Evolutionary conservation across 768 basidiomycete genomes (phyloP), one percentile per base, ranked within the genome.

Genomic region (Clitopilus hobsonii): DNA sequence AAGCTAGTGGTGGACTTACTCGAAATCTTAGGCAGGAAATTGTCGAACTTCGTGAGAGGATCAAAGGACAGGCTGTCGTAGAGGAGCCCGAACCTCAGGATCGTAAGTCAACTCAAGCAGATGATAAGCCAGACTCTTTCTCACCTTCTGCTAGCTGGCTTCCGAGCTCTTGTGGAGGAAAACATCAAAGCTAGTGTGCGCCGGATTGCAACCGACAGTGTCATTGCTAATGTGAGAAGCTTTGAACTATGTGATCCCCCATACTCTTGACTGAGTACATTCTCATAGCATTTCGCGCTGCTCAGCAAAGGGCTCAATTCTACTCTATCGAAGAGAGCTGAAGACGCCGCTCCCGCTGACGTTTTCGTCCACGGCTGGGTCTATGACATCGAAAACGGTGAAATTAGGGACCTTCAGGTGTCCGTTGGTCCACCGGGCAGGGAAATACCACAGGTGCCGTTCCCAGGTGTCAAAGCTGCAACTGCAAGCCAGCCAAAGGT

Each of bases 361-460:
- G 64, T 74, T 1, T 73, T 67, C 57, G 63, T 86, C 4, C 82
- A 85, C 41, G 84, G 83, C 5, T 84, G 79, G 79, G 77, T 85
- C 27, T 84, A 83, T 55, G 77, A 84, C 52, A 71, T 85, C 54
- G 78, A 76, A 58, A 77, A 69, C 27, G 83, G 84, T 5, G 63
- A 69, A 24, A 65, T 86, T 49, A 63, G 65, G 29, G 80, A 85
- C 59, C 65, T 87, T 53, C 65, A 71, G 2, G 57, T 83, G 45
- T 72, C 74, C 25, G 63, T 65, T 48, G 74, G 72, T 7, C 70
- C 72, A 11, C 68, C 73, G 27, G 73, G 73, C 1, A 63, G 63
- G 36, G 57, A 61, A n/a, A 66, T 72, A 20, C 71, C 70, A 1
- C 18, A 56, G 14, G 58, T 63, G 8, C 71, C 71, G 3, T 73